These are phyloP conservation scores for Fusarium odoratissimum DNA, from an alignment of 2,329 filamentous ascomycete species.

Conservation along the genomic window DNA sequence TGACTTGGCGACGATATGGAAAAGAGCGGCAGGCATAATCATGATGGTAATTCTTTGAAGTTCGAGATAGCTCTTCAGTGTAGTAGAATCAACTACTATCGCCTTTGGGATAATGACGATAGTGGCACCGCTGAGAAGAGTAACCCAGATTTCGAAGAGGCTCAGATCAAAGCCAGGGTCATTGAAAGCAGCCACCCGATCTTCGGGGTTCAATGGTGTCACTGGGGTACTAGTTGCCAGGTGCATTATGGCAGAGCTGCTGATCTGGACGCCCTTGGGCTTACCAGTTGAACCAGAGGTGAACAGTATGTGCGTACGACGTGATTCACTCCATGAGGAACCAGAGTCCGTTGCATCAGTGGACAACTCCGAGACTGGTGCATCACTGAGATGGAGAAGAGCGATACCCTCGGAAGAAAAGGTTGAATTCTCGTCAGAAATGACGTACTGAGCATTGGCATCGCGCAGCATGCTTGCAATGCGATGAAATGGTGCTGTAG, in stretches of 20 bases:
- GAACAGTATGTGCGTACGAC: background rate
- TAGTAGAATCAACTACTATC: background rate
- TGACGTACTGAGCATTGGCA: background rate
- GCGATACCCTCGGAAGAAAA: background rate
- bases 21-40: background rate
- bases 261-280: background rate
- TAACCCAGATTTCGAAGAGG: slow-evolving; percentile 2
- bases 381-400: background rate
- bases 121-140: background rate
- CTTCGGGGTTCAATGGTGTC: background rate
- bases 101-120: background rate
- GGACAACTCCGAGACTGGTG: rapidly evolving
- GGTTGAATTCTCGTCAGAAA: background rate
- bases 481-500: background rate
- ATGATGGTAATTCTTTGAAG: background rate
- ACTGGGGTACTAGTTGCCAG: background rate
- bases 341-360: rapidly evolving
- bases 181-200: background rate
- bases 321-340: background rate
- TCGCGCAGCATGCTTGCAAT: background rate
- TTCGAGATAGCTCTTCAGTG: background rate
- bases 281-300: slow-evolving; percentile 3
- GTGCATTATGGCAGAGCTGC: background rate
- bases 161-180: slow-evolving; percentile 4
- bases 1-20: background rate